These are phyloP conservation scores for Collariella sp. DNA, from an alignment of 495 filamentous ascomycete genomes.

Conservation along the genomic window DNA sequence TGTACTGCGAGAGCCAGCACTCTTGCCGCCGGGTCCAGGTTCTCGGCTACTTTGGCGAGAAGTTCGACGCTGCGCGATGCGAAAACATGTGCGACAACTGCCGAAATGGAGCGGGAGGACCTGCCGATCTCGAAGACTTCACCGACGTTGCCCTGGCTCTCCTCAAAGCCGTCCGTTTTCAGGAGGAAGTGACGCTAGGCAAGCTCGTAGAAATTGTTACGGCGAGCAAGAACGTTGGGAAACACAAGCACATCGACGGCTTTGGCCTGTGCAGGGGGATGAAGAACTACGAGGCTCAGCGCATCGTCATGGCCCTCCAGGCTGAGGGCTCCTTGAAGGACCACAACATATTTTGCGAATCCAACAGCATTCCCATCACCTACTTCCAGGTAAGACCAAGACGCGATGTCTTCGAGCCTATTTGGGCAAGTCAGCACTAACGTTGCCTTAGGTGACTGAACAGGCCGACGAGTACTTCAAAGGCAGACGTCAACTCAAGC, in stretches of 20 bases:
- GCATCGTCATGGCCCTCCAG: constrained; percentile 39
- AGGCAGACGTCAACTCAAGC: background rate
- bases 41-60: constrained; percentile 84
- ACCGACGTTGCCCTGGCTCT: constrained; percentile 62
- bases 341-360: constrained; percentile 33
- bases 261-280: constrained; percentile 39
- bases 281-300: constrained; percentile 41
- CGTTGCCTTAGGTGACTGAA: too few relatives aligned
- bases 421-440: too few relatives aligned
- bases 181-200: constrained; percentile 43
- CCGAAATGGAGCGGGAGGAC: constrained; percentile 44
- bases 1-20: constrained; percentile 78
- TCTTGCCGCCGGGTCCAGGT: constrained; percentile 85
- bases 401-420: too few relatives aligned
- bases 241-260: constrained; percentile 12
- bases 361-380: constrained; percentile 28
- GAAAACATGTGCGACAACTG: constrained; percentile 79
- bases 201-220: constrained; percentile 45
- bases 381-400: constrained; percentile 30
- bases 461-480: background rate
- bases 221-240: constrained; percentile 35
- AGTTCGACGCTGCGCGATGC: constrained; percentile 64
- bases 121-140: constrained; percentile 64
- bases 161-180: constrained; percentile 53
- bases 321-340: constrained; percentile 40